Conservation (phyloP, 441 rosid species). For the Populus hybrid region DNA sequence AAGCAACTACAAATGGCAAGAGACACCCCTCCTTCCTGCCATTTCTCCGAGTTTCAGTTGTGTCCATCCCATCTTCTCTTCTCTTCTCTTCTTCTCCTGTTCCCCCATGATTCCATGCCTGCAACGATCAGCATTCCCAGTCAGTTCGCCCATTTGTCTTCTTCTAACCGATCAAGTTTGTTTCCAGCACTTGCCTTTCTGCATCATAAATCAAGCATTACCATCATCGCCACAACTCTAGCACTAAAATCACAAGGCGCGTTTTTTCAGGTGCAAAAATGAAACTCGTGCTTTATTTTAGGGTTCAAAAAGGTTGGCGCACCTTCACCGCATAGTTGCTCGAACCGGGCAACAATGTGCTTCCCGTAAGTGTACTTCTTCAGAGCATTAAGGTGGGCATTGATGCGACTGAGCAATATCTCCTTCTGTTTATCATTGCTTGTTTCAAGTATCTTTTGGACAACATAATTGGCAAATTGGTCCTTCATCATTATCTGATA, state of each 20-base stretch:
- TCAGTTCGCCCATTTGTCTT: background rate
- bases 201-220: background rate
- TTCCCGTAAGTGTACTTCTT: constrained; percentile 91
- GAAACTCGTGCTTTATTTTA: background rate
- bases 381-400: constrained; percentile 59
- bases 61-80: no score
- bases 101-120: no score
- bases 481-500: constrained; percentile 82
- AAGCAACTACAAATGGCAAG: background rate
- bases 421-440: constrained; percentile 57
- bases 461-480: constrained; percentile 85
- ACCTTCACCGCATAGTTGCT: constrained; percentile 71
- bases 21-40: background rate
- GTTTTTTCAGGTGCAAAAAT: background rate
- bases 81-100: background rate
- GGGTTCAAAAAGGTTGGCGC: background rate
- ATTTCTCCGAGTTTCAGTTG: no score
- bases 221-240: background rate
- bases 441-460: constrained; percentile 79
- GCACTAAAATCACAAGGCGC: background rate
- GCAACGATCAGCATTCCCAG: background rate
- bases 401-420: constrained; percentile 48
- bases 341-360: constrained; percentile 82
- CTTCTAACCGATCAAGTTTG: background rate
- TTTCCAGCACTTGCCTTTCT: background rate